These are phyloP conservation scores for Teunomyces cretensis DNA, from an alignment of 805 yeast species.

Conservation along the genomic window DNA sequence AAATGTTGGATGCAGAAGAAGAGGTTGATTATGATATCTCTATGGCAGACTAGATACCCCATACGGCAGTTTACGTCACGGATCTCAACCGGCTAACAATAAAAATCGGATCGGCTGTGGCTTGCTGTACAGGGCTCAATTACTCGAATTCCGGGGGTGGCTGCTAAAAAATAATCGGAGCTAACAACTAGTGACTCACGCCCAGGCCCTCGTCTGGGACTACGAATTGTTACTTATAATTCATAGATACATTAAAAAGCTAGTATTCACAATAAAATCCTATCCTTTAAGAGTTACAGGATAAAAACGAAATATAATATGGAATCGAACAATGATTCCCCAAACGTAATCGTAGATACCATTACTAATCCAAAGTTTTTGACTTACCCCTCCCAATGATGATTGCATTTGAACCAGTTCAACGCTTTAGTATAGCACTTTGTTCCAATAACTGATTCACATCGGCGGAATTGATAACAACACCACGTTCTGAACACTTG, in stretches of 20 bases:
- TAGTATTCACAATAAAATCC: background rate
- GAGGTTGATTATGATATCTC: constrained; percentile 37
- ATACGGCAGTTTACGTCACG: too few species aligned
- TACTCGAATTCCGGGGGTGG: background rate
- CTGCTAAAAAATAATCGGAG: background rate
- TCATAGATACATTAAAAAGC: background rate
- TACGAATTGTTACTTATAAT: too few species aligned
- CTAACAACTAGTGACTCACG: background rate
- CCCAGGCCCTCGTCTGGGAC: too few species aligned
- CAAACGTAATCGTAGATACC: background rate
- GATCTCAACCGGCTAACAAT: too few species aligned
- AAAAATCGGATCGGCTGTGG: too few species aligned
- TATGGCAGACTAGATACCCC: constrained; percentile 15
- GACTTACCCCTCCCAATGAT: background rate
- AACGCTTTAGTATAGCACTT: constrained; percentile 7
- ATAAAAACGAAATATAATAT: background rate
- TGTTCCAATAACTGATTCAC: constrained; percentile 56
- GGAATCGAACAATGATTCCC: background rate
- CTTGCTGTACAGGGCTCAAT: background rate
- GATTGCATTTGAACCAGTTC: background rate
- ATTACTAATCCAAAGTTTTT: background rate
- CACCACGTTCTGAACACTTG: constrained; percentile 91
- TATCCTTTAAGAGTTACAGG: background rate
- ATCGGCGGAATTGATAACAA: constrained; percentile 77
- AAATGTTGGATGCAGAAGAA: constrained; percentile 38